Conservation (phyloP, 768 basidiomycete species). For the Boletus pseudo-olivaceus region DNA sequence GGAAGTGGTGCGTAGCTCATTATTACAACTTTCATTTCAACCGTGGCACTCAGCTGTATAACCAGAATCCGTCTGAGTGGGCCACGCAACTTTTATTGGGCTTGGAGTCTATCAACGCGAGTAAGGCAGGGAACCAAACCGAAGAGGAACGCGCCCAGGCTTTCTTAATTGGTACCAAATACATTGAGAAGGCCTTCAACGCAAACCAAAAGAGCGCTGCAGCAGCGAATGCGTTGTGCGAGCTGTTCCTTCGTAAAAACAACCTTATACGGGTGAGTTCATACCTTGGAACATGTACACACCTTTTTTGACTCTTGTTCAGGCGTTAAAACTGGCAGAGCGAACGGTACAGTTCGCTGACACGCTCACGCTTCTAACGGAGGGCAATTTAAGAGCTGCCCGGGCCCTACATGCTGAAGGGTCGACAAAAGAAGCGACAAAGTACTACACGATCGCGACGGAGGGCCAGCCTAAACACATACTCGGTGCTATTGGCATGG, state of each 20-base stretch:
- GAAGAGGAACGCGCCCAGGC: slow-evolving; percentile 61
- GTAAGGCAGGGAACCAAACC: slow-evolving; percentile 63
- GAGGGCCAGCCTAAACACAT: slow-evolving; percentile 72
- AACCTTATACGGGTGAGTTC: slow-evolving; percentile 53
- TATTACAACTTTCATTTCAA: neutral
- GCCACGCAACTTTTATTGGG: slow-evolving; percentile 80
- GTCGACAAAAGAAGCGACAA: slow-evolving; percentile 56
- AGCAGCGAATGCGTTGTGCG: slow-evolving; percentile 80
- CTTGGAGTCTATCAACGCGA: slow-evolving; percentile 80
- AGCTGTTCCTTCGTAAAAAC: slow-evolving; percentile 72
- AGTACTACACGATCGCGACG: slow-evolving; percentile 64
- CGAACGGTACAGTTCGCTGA: slow-evolving; percentile 93
- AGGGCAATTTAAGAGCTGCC: slow-evolving; percentile 82
- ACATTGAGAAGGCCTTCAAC: slow-evolving; percentile 78
- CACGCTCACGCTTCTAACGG: slow-evolving; percentile 76
- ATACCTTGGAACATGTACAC: neutral
- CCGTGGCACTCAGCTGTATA: neutral
- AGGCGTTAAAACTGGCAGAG: slow-evolving; percentile 93
- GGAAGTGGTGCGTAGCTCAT: slow-evolving; percentile 62
- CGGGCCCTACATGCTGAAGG: slow-evolving; percentile 77
- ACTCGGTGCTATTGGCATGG: slow-evolving; percentile 78
- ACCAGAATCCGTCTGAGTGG: slow-evolving; percentile 75
- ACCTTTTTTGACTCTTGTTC: neutral
- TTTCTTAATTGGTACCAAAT: slow-evolving; percentile 63
- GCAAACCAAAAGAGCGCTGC: slow-evolving; percentile 68